Percentiles rank a stretch among this genome's conserved stretches.
phyloP scores from a whole-genome alignment of 768 basidiomycete species.

The Naganishia randhawae region DNA sequence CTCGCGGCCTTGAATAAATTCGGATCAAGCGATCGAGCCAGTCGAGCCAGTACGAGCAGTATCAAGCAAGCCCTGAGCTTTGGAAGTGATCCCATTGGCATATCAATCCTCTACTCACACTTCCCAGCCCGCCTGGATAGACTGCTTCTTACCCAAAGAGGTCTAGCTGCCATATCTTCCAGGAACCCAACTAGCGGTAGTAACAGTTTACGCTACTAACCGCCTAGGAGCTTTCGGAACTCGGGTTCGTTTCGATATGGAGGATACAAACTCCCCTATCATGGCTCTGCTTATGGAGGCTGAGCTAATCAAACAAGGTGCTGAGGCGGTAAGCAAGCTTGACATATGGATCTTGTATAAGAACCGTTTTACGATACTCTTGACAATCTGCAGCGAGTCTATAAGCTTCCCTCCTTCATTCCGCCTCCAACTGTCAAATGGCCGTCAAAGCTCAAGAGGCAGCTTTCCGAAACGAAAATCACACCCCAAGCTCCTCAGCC shows the following conservation, averaged over 20 bases:
- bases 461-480: constrained; percentile 25
- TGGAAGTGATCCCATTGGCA: no score
- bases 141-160: no score
- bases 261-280: constrained; percentile 23
- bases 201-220: not conserved
- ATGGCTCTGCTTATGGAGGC: constrained; percentile 40
- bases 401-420: constrained; percentile 39
- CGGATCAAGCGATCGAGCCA: not conserved
- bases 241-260: not conserved
- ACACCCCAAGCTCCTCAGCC: not conserved
- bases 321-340: constrained; percentile 53
- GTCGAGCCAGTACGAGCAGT: no score
- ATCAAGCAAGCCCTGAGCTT: no score
- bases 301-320: constrained; percentile 55
- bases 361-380: not conserved
- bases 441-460: constrained; percentile 33
- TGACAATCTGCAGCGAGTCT: constrained; percentile 50
- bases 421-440: constrained; percentile 39
- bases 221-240: not conserved
- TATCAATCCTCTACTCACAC: no score
- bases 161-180: no score
- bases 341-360: not conserved
- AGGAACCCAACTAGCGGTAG: not conserved
- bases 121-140: no score
- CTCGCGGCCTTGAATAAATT: no score